Evolutionary conservation across 257 asterid species (phyloP).

Genomic region (Fraxinus pennsylvanica): DNA sequence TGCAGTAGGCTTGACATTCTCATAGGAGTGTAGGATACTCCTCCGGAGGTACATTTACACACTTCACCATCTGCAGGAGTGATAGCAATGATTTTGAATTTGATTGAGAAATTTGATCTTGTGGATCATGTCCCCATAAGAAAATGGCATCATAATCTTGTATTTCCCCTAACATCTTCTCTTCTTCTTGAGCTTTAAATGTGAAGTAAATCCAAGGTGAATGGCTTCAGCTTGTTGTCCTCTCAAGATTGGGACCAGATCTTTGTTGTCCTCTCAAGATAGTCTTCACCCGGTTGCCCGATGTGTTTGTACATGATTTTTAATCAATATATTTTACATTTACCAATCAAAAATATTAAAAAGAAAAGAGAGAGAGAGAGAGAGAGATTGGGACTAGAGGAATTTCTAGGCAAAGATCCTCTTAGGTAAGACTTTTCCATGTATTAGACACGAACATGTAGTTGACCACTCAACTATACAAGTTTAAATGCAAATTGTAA

Average conservation of each 20-base stretch:
- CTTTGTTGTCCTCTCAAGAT: too few species aligned
- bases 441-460: not conserved
- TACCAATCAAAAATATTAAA: too few species aligned
- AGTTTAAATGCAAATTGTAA: not conserved
- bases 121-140: constrained; percentile 30
- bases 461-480: not conserved
- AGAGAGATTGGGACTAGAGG: not conserved
- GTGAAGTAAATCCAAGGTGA: not conserved
- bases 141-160: constrained; percentile 27
- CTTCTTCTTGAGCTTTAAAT: not conserved
- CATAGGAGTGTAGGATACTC: constrained; percentile 27
- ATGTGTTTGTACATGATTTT: too few species aligned
- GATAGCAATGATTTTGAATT: constrained; percentile 21
- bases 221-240: not conserved
- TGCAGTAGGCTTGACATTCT: not conserved
- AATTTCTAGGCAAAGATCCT: not conserved
- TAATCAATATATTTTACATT: too few species aligned
- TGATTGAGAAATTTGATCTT: constrained; percentile 8
- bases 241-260: not conserved
- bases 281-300: too few species aligned
- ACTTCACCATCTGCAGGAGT: not conserved
- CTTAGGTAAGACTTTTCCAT: not conserved
- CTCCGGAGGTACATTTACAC: constrained; percentile 9
- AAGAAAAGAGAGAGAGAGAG: too few species aligned
- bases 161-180: constrained; percentile 23